Conservation (phyloP, 2,329 filamentous ascomycete genomes). For the Neofusicoccum parvum region DNA sequence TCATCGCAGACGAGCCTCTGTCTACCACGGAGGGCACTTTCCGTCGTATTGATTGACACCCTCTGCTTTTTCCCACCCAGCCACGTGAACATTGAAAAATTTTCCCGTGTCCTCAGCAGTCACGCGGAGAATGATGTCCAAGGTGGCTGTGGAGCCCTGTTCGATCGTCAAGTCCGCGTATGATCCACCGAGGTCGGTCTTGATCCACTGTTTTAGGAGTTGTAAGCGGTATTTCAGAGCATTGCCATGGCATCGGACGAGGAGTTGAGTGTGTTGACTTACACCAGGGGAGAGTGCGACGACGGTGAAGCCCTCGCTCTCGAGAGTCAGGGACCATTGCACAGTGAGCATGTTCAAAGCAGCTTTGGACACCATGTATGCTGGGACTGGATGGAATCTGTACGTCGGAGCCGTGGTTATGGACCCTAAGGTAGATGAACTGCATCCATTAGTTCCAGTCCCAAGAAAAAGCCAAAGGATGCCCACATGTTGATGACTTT, state of each 20-base stretch:
- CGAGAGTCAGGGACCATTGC: slow-evolving; percentile 44
- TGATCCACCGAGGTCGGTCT: slow-evolving; percentile 46
- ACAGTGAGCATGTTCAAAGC: slow-evolving; percentile 39
- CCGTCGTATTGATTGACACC: background rate
- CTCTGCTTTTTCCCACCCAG: slow-evolving; percentile 37
- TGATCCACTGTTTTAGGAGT: slow-evolving; percentile 43
- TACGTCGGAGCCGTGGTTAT: slow-evolving; percentile 34
- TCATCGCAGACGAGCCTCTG: too few relatives aligned
- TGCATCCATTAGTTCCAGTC: slow-evolving; percentile 24
- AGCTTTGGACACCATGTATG: slow-evolving; percentile 47
- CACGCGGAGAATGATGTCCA: slow-evolving; percentile 48
- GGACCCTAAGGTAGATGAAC: slow-evolving; percentile 48
- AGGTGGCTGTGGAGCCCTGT: slow-evolving; percentile 40
- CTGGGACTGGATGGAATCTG: slow-evolving; percentile 31
- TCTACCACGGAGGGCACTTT: background rate
- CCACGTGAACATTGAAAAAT: slow-evolving; percentile 48
- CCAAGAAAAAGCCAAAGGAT: slow-evolving; percentile 11
- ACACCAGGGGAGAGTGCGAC: slow-evolving; percentile 50
- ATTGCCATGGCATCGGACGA: background rate
- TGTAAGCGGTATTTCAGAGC: background rate
- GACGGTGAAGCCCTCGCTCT: slow-evolving; percentile 46
- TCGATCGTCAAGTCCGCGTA: slow-evolving; percentile 47
- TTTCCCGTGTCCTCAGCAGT: slow-evolving; percentile 49
- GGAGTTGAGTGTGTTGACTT: slow-evolving; percentile 24
- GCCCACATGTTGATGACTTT: slow-evolving; percentile 48